phyloP scores from a whole-genome alignment of 192 early-diverging fungal species.

The Chytriomyces hyalinus region DNA sequence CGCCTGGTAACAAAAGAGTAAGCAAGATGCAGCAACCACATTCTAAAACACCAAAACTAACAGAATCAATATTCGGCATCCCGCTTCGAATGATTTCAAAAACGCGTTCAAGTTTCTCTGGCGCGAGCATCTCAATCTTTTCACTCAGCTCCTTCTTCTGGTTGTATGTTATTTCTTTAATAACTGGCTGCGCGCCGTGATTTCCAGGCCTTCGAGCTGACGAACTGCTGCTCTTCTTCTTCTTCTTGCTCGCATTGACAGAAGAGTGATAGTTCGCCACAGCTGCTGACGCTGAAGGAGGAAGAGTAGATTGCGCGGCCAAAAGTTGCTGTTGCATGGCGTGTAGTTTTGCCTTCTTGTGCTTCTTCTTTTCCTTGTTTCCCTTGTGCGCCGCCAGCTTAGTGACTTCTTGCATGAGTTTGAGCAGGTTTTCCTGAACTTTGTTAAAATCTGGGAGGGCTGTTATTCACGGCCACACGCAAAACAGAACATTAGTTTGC shows the following conservation, averaged over 20 bases:
- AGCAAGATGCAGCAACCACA: slow-evolving; percentile 11
- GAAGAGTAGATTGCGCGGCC: background rate
- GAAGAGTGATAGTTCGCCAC: slow-evolving; percentile 5
- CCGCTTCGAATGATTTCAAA: slow-evolving; percentile 74
- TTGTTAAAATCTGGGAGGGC: slow-evolving; percentile 1
- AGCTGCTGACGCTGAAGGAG: slow-evolving; percentile 12
- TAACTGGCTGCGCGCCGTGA: background rate
- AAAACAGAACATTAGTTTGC: background rate
- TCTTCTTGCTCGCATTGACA: slow-evolving; percentile 40
- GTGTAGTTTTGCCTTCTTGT: slow-evolving; percentile 32
- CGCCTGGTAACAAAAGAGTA: slow-evolving; percentile 27
- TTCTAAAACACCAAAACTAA: background rate
- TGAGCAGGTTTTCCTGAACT: slow-evolving; percentile 28
- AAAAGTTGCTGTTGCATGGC: slow-evolving; percentile 18
- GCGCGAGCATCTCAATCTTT: slow-evolving; percentile 49
- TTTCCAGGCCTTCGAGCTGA: slow-evolving; percentile 13
- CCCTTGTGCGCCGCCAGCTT: slow-evolving; percentile 19
- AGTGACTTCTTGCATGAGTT: slow-evolving; percentile 38
- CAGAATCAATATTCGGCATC: slow-evolving; percentile 29
- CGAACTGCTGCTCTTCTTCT: slow-evolving; percentile 28
- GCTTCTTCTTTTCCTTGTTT: slow-evolving; percentile 42
- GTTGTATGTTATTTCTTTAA: slow-evolving; percentile 74
- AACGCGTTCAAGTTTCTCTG: slow-evolving; percentile 69
- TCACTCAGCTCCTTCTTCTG: slow-evolving; percentile 87
- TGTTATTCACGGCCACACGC: background rate